Conservation (phyloP, 805 yeast species). For the Candida ponderosae region DNA sequence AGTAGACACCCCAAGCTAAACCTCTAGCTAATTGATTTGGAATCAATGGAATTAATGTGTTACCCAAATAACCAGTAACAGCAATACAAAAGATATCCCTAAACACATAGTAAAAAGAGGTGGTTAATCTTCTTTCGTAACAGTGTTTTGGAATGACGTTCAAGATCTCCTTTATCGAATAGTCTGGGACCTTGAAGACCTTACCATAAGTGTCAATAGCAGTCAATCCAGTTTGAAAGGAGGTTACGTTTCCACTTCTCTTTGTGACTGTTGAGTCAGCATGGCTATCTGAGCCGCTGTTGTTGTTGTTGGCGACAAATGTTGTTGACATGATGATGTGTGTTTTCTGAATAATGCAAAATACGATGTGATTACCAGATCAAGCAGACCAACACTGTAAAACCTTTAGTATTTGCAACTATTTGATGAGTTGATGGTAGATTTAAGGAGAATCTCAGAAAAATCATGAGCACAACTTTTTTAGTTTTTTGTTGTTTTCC, state of each 20-base stretch:
- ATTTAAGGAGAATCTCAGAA: no score
- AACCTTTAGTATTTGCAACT: no score
- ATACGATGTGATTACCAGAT: no score
- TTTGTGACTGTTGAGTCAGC: neutral
- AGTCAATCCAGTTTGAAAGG: slow-evolving; percentile 13
- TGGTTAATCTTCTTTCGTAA: slow-evolving; percentile 51
- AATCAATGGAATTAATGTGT: slow-evolving; percentile 44
- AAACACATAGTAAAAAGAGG: slow-evolving; percentile 56
- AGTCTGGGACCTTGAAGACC: slow-evolving; percentile 67
- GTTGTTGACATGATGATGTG: neutral
- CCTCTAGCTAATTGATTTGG: slow-evolving; percentile 38
- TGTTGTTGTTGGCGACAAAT: neutral
- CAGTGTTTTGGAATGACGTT: slow-evolving; percentile 68
- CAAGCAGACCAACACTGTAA: no score
- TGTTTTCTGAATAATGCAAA: no score
- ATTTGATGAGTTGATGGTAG: no score
- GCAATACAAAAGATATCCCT: slow-evolving; percentile 52
- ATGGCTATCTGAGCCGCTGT: no score
- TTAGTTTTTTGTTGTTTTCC: no score
- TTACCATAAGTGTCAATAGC: slow-evolving; percentile 58
- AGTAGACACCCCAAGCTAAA: slow-evolving; percentile 50
- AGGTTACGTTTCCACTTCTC: slow-evolving; percentile 2
- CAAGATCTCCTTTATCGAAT: slow-evolving; percentile 66
- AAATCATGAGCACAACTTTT: no score
- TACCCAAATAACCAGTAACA: slow-evolving; percentile 44